Conservation (phyloP, 2,329 filamentous ascomycete species). For the Pestalotiopsis sp. region DNA sequence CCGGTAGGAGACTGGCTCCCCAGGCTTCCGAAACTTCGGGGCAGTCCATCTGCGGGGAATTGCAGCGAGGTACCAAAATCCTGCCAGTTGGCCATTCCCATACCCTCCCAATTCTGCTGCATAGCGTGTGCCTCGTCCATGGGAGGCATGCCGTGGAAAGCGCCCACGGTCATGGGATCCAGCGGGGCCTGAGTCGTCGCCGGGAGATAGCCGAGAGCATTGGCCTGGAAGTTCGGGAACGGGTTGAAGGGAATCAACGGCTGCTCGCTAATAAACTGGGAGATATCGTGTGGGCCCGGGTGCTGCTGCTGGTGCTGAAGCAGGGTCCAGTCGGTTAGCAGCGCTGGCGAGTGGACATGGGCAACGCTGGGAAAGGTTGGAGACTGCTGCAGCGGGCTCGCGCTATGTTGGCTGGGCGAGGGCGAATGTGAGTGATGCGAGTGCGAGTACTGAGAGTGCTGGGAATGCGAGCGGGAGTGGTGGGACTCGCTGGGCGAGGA, state of each 20-base stretch:
- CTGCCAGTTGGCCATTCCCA: constrained; percentile 74
- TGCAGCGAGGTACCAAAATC: constrained; percentile 72
- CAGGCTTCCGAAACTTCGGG: constrained; percentile 42
- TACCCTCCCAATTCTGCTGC: constrained; percentile 56
- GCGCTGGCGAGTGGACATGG: constrained; percentile 48
- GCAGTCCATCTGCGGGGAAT: constrained; percentile 42
- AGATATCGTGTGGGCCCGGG: constrained; percentile 46
- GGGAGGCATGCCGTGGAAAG: constrained; percentile 60
- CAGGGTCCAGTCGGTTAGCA: constrained; percentile 64
- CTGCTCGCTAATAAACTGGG: constrained; percentile 59
- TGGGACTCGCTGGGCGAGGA: constrained; percentile 54
- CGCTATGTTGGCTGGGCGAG: constrained; percentile 50
- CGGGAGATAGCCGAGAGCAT: constrained; percentile 62
- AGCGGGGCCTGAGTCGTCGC: constrained; percentile 65
- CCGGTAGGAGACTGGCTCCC: constrained; percentile 72
- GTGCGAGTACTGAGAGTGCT: constrained; percentile 39
- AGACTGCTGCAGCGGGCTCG: constrained; percentile 57
- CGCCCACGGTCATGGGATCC: constrained; percentile 56
- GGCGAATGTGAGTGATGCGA: constrained; percentile 41
- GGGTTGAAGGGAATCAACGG: constrained; percentile 57
- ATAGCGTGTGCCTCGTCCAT: constrained; percentile 59
- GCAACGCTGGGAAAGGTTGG: constrained; percentile 50
- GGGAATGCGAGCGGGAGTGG: constrained; percentile 34
- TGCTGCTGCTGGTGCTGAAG: constrained; percentile 55
- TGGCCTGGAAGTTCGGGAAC: constrained; percentile 56